These are phyloP conservation scores for Hortiboletus flavorubellus DNA, from an alignment of 768 basidiomycete genomes.

Conservation along the genomic window DNA sequence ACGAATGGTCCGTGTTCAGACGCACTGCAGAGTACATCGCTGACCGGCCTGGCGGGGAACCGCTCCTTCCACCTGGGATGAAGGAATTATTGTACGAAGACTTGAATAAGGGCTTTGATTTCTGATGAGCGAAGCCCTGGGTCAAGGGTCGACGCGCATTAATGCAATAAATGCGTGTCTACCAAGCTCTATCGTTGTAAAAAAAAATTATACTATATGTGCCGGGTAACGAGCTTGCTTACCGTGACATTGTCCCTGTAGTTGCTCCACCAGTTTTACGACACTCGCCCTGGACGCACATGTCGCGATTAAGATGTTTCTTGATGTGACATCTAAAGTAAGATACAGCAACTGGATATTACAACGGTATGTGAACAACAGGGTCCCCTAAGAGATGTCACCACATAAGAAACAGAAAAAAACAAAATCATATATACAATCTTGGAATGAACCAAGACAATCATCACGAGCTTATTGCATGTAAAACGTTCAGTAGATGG, in stretches of 20 bases:
- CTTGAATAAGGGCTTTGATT: slow-evolving; percentile 80
- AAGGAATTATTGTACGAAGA: slow-evolving; percentile 79
- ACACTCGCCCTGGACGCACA: neutral
- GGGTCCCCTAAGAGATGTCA: slow-evolving; percentile 10
- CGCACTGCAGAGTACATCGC: slow-evolving; percentile 45
- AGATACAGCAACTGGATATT: slow-evolving; percentile 25
- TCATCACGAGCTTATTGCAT: neutral
- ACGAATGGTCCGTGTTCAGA: neutral
- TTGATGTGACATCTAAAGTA: slow-evolving; percentile 3
- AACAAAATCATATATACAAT: neutral
- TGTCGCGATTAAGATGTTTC: neutral
- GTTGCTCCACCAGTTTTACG: too few relatives aligned
- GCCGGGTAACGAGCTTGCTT: too few relatives aligned
- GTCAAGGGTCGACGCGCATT: too few relatives aligned
- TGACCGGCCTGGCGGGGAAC: slow-evolving; percentile 47
- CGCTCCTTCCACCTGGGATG: slow-evolving; percentile 89
- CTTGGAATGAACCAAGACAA: neutral
- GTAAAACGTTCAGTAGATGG: slow-evolving; percentile 2
- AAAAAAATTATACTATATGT: too few relatives aligned
- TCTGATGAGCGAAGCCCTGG: slow-evolving; percentile 3
- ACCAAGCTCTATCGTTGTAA: neutral
- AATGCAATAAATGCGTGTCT: neutral
- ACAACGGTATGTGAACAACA: slow-evolving; percentile 16
- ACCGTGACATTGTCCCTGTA: neutral
- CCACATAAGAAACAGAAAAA: neutral